phyloP scores from a whole-genome alignment of 768 basidiomycete species.

The Mycena rosella region DNA sequence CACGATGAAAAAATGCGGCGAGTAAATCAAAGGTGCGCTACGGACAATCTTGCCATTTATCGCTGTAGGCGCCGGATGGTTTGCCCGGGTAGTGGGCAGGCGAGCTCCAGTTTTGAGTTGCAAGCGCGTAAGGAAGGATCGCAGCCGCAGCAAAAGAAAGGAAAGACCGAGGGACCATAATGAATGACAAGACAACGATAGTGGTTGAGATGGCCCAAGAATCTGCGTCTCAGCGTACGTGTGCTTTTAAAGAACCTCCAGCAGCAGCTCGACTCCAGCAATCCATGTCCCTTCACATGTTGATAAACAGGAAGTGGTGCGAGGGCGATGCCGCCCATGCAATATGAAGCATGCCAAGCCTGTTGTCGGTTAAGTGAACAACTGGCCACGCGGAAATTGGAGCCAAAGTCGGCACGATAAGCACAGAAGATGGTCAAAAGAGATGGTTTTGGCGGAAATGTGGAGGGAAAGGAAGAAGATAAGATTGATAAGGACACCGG shows the following conservation, averaged over 20 bases:
- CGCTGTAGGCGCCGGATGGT: slow-evolving; percentile 48
- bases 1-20: background rate
- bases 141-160: slow-evolving; percentile 13
- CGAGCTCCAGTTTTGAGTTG: slow-evolving; percentile 52
- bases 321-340: background rate
- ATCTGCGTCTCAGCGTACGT: background rate
- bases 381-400: background rate
- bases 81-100: slow-evolving; percentile 53
- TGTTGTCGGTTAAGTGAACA: background rate
- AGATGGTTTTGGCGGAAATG: background rate
- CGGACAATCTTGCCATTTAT: slow-evolving; percentile 50
- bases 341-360: background rate
- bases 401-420: no score
- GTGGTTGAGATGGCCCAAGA: background rate
- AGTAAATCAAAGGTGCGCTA: slow-evolving; percentile 10
- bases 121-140: slow-evolving; percentile 17
- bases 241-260: background rate
- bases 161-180: slow-evolving; percentile 8
- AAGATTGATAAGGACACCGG: no score
- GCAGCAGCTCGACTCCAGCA: background rate
- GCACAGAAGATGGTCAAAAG: background rate
- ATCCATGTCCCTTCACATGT: background rate
- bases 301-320: background rate
- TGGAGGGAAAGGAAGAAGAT: background rate
- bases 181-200: background rate